Conservation (phyloP, 805 yeast genomes). For the Millerago galiae region DNA sequence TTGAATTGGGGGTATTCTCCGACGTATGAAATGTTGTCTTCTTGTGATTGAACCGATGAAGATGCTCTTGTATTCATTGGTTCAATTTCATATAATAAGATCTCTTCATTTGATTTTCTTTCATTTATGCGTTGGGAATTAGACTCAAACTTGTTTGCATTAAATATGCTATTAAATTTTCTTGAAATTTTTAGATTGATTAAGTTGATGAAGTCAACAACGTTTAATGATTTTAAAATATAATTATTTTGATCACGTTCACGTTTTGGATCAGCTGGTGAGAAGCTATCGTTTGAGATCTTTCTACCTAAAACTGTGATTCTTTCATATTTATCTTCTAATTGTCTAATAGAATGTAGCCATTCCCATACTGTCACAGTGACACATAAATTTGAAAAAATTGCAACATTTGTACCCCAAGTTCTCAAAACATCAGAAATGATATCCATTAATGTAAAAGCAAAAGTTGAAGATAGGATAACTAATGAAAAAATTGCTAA, state of each 20-base stretch:
- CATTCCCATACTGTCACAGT: conserved; percentile 62
- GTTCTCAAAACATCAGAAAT: conserved; percentile 35
- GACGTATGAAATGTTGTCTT: conserved; percentile 13
- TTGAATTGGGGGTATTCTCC: conserved; percentile 23
- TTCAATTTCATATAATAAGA: conserved; percentile 5
- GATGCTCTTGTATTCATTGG: conserved; percentile 3
- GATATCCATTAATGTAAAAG: conserved; percentile 31
- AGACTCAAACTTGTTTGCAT: conserved; percentile 1
- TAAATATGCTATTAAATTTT: not conserved
- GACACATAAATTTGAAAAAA: conserved; percentile 43
- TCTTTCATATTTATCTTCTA: conserved; percentile 45
- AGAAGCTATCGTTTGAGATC: conserved; percentile 39
- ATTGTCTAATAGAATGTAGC: conserved; percentile 45
- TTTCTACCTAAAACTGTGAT: conserved; percentile 59
- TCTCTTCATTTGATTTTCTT: not conserved
- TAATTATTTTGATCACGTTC: conserved; percentile 8
- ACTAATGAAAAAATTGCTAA: conserved; percentile 40
- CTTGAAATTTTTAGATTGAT: conserved; percentile 2
- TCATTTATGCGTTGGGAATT: not conserved
- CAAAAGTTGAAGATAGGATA: conserved; percentile 31
- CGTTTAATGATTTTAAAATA: conserved; percentile 15
- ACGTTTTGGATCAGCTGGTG: conserved; percentile 7
- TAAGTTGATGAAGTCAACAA: conserved; percentile 11
- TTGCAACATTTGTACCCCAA: conserved; percentile 42
- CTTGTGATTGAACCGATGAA: not conserved